Base-by-base conservation (phyloP, 192 early-diverging fungal genomes). In the Backusella liffmaniae region DNA sequence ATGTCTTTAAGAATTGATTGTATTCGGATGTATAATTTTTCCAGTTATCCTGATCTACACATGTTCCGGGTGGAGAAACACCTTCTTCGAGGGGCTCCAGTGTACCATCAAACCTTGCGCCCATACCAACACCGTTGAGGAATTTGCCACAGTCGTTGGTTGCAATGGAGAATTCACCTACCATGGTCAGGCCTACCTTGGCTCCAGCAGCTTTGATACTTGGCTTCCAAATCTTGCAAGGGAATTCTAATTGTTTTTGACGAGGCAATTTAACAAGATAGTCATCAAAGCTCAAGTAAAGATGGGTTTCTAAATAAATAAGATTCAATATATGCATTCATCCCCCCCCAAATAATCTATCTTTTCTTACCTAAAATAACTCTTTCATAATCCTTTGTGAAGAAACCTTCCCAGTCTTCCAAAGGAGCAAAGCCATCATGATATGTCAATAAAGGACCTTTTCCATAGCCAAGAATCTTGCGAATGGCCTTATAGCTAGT, bases 121-220 rank as follows among this genome's bases (percentile, higher is more conserved):
- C 87, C 4, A 70, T 49, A n/a, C 86, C 86, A 23, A 91, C 76
- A 12, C 92, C 92, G 76, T 92, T 94, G 67, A 93, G 82, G 73
- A 88, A 92, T 35, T 88, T 91, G 51, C 90, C 89, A 82, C 92
- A 94, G 82, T 94, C 91, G 69, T 89, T 91, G 4, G 87, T 90
- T 30, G 91, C 91, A 0, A 88, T 80, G 3, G 91, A 91, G 71
- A 88, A 94, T 76, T 94, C 92, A 21, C 92, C 92, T 1, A 91
- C 91, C 73, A 94, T 89, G 7, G 90, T 91, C 49, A 86, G 86
- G 12, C 88, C 86, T 44, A 80, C 80, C 3, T 82, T 67, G 7
- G 80, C 74, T 32, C 80, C 77, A 37, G 86, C 87, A 3, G 76
- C 21, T 13, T 67, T 74, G 13, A 90, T 34, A n/a, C 70, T 66